Evolutionary conservation across 108 stramenopile genomes (phyloP).

Genomic region (Epithemia pelagica): DNA sequence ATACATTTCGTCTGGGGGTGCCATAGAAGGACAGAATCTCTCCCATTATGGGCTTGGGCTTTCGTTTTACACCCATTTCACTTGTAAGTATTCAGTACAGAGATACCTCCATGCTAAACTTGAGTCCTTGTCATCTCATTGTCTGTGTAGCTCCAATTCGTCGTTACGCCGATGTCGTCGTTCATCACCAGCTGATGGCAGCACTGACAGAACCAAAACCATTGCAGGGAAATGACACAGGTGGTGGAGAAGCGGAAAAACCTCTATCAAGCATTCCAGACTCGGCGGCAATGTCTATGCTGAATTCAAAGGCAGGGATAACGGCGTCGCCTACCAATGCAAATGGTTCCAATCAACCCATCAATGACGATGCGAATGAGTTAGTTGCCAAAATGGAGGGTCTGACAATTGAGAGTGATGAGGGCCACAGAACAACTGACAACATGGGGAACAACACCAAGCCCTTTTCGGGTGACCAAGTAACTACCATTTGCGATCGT

Average conservation of each 20-base stretch:
- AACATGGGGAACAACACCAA: not conserved
- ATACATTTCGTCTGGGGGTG: slow-evolving; percentile 59
- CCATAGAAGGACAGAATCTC: slow-evolving; percentile 19
- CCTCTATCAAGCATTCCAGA: not conserved
- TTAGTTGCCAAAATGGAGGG: too few species aligned
- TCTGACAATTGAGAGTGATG: too few species aligned
- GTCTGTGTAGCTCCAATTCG: slow-evolving; percentile 48
- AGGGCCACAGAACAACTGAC: too few species aligned
- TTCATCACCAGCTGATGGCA: slow-evolving; percentile 50
- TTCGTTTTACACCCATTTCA: slow-evolving; percentile 81
- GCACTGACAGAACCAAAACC: not conserved
- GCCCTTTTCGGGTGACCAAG: slow-evolving; percentile 4
- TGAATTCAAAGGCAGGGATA: too few species aligned
- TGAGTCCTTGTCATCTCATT: too few species aligned
- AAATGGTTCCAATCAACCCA: not conserved
- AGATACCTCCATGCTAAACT: too few species aligned
- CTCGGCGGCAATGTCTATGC: not conserved
- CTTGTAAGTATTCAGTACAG: slow-evolving; percentile 28
- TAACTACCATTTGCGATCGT: slow-evolving; percentile 36
- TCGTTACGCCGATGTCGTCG: slow-evolving; percentile 56
- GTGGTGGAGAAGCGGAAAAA: not conserved
- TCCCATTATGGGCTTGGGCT: slow-evolving; percentile 79
- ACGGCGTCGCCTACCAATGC: not conserved
- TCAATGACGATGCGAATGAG: too few species aligned
- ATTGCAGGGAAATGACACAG: not conserved